Base-by-base conservation (phyloP, 345 rosid genomes). In the Alliaria petiolata region DNA sequence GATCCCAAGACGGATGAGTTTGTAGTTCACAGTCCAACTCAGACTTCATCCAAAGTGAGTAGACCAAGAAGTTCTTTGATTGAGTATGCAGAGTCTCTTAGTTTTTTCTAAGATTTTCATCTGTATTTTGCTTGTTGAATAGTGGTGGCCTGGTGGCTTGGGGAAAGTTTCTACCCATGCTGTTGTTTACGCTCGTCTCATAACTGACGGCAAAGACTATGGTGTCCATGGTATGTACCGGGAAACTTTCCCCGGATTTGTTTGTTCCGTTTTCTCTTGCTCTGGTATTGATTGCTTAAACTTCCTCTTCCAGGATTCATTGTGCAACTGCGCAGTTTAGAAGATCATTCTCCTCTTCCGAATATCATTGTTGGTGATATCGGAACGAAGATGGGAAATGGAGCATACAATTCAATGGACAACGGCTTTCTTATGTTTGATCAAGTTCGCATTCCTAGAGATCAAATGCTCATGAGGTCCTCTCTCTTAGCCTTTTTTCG, bases 141-240 rank as follows among this genome's bases (percentile, higher is more conserved):
- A 95, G 99, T 92, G 99, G 99, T 95, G 99, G 99, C 99, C 98
- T 65, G 99, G 99, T 78, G 99, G 99, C 44, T 65, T 95, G 80
- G 99, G 99, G 63, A 89, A 89, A 82, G 79, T 56, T 72, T 81
- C 97, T 62, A 95, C 99, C 0, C 99, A 95, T 89, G 96, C 91
- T 61, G 79, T 88, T 81, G 90, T 89, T 66, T 95, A 95, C 77
- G 98, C 98, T 17, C 97, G 95, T 42, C 99, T 95, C 46, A 78
- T 90, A 31, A 83, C 80, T 45, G 83, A 81, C 71, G 95, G 95
- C 47, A 73, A 86, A 69, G 92, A 90, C 66, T 84, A 90, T 59
- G 98, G 99, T 76, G 83, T 92, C 47, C 90, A 95, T 82, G 99
- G 99, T 92, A 78, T 78, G 84, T 62, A 47, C 43, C 6, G 33